Evolutionary conservation across 306 rosid genomes (phyloP), one percentile per base, ranked within the genome.

Genomic region (Mimosa bimucronata): DNA sequence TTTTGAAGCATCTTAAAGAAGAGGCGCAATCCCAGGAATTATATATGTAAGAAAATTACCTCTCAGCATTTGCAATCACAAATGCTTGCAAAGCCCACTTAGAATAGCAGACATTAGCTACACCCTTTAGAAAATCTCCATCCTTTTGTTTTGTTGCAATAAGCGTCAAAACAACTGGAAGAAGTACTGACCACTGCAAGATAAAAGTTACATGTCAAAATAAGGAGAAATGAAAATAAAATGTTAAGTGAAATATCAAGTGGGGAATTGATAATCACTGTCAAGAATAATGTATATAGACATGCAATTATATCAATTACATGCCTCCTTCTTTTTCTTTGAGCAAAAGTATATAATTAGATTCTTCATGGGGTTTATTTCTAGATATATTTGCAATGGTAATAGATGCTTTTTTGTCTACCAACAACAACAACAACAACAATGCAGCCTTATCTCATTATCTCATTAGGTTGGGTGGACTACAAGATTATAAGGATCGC

Each of bases 71-170:
- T 82, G 97, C 92, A 66, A 85, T 78, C 48, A 95, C 88, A 55
- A 93, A 88, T 67, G 97, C 98, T 87, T 95, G 93, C 83, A 95
- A 77, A 81, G 98, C 97, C 99, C 98, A 95, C 87, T 91, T 95
- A 12, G 99, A 83, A 83, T 95, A 95, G 89, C 97, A 89, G 2
- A 91, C 6, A 58, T 89, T 86, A 65, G 98, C 89, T 75, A 91
- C 28, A 83, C 4, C 64, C 92, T 88, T 93, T 77, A 95, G 46
- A 65, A 86, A 5, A 75, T 80, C 78, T 76, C 88, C 81, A 37
- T 84, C 87, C 55, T 83, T 85, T 8, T 89, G 84, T 80, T 90
- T 91, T 60, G 99, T 91, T 42, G 97, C 89, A 38, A 95, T 79
- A 50, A 95, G 97, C 40, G 99, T 93, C 85, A 87, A 85, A 73